Base-by-base conservation (phyloP, 2,329 filamentous ascomycete species). In the Fusarium redolens region DNA sequence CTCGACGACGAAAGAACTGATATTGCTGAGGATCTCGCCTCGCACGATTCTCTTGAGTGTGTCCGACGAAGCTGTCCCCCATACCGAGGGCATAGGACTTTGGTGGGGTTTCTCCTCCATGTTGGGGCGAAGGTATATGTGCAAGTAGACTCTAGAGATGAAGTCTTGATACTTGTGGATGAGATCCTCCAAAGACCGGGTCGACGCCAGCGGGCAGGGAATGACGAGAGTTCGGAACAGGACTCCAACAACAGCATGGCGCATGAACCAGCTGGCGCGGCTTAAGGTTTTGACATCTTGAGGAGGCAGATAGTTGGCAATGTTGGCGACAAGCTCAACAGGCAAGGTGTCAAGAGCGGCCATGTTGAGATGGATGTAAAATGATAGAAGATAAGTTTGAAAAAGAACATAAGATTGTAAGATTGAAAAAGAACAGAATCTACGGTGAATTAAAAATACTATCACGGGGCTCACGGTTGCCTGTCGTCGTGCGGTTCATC, bases 271-370 rank as follows among this genome's bases (percentile, higher is more conserved):
- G 31, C 4, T 52, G 7, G 25, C 8, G 2, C 11, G 18, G 17
- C 61, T 66, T 4, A 66, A 7, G 3, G 7, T 11, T 5, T 52
- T 66, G 44, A 52, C 10, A 33, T 67, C 44, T 5, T 14, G 5
- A 5, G 31, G 14, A 3, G 50, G 10, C 7, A 65, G 11, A 18
- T 8, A 17, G 1, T 28, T 35, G 4, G 28, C 61, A 4, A 66
- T 5, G 7, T 43, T n/a, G 4, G 4, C 2, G 2, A 44, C 11
- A 12, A 66, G n/a, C 7, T 56, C 50, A 3, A 37, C 18, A 0
- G 60, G 50, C 1, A 66, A 7, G 8, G 20, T 38, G 5, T 25
- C 18, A 2, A 65, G 15, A 11, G 12, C 1, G 6, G 31, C 18
- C 59, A 62, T 62, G 10, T 20, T 25, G 3, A 5, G 4, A 8